Conservation (phyloP, 768 basidiomycete species). For the Collybia nuda region DNA sequence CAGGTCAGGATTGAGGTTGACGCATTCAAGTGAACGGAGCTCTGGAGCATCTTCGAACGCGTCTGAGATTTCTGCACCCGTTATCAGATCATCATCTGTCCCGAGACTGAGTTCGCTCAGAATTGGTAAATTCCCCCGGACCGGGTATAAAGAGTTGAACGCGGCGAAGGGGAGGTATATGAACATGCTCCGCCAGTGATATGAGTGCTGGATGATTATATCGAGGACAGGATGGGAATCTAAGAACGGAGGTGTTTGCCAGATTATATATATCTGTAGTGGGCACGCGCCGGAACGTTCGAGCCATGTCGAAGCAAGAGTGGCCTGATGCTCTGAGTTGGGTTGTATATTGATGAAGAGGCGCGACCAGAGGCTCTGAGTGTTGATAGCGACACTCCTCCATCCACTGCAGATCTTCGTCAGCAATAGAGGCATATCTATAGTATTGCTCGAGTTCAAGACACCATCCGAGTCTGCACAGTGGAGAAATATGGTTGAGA, state of each 20-base stretch:
- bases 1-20: constrained; percentile 19
- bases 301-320: constrained; percentile 19
- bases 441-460: constrained; percentile 33
- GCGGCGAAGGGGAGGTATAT: constrained; percentile 18
- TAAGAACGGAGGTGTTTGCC: constrained; percentile 17
- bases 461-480: constrained; percentile 29
- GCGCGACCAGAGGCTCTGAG: constrained; percentile 39
- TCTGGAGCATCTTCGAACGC: constrained; percentile 16
- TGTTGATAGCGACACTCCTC: constrained; percentile 38
- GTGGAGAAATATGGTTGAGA: constrained; percentile 42
- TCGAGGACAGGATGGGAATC: constrained; percentile 19
- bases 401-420: constrained; percentile 38
- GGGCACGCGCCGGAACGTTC: constrained; percentile 17
- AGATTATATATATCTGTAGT: constrained; percentile 21
- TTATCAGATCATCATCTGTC: constrained; percentile 8
- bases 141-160: constrained; percentile 14
- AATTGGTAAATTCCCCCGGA: constrained; percentile 17
- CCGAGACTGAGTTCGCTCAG: constrained; percentile 20
- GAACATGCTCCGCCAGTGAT: constrained; percentile 19
- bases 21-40: constrained; percentile 20
- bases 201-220: constrained; percentile 16
- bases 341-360: constrained; percentile 27
- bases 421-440: constrained; percentile 35
- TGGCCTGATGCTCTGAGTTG: constrained; percentile 14
- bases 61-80: constrained; percentile 9